phyloP scores from a whole-genome alignment of 2,329 filamentous ascomycete species.

The Penicillium sp. region DNA sequence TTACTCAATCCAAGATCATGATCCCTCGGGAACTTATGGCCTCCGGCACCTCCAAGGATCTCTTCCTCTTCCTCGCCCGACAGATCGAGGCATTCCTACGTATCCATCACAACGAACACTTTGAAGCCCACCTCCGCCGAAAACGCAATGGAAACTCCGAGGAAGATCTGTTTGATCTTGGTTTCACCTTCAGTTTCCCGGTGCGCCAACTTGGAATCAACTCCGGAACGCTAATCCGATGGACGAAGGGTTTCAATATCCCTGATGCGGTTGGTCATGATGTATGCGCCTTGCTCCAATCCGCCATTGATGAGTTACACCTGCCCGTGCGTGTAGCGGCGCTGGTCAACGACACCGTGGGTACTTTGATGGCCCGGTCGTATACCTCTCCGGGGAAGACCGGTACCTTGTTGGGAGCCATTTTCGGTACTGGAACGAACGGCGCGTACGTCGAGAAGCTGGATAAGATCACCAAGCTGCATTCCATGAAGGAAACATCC shows the following conservation, averaged over 20 bases:
- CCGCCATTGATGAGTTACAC: constrained; percentile 76
- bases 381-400: constrained; percentile 88
- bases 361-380: constrained; percentile 93
- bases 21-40: constrained; percentile 89
- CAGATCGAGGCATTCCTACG: constrained; percentile 86
- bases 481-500: constrained; percentile 47
- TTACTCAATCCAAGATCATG: constrained; percentile 86
- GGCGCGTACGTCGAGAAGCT: constrained; percentile 95
- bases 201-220: constrained; percentile 93
- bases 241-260: constrained; percentile 99
- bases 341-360: constrained; percentile 94
- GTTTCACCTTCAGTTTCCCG: constrained; percentile 99
- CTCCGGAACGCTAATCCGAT: constrained; percentile 86
- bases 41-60: constrained; percentile 74
- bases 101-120: constrained; percentile 82
- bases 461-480: constrained; percentile 72
- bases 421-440: constrained; percentile 96
- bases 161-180: constrained; percentile 80
- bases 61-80: constrained; percentile 87
- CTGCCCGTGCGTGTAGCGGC: constrained; percentile 93
- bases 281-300: constrained; percentile 82
- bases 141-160: constrained; percentile 59
- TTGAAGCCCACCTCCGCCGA: constrained; percentile 62
- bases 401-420: constrained; percentile 83
- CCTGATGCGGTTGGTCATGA: constrained; percentile 90